Evolutionary conservation across 306 rosid genomes (phyloP).

Genomic region (Vachellia pachyceras): DNA sequence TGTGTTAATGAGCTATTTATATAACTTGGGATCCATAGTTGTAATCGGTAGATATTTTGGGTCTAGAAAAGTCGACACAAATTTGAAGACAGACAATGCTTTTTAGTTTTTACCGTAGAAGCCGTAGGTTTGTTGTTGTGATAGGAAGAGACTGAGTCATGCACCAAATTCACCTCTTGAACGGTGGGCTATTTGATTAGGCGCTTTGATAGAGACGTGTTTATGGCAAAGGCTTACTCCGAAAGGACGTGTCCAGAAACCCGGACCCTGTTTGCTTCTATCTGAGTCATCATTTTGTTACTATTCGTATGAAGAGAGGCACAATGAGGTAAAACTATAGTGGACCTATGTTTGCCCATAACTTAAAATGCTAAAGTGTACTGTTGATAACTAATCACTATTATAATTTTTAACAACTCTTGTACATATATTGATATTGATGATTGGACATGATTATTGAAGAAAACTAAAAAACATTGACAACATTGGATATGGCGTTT

Average conservation of each 20-base stretch:
- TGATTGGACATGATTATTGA: too few species aligned
- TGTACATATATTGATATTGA: too few species aligned
- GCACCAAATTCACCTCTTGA: not conserved
- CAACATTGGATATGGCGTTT: too few species aligned
- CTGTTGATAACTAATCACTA: not conserved
- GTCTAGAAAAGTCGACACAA: not conserved
- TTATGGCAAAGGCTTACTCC: not conserved
- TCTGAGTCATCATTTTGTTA: not conserved
- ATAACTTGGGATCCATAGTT: not conserved
- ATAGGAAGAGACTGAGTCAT: too few species aligned
- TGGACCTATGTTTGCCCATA: not conserved
- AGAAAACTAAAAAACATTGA: too few species aligned
- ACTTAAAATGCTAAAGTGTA: not conserved
- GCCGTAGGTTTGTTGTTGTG: not conserved
- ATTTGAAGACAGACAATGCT: not conserved
- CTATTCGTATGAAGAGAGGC: not conserved
- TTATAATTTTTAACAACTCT: not conserved
- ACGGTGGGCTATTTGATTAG: not conserved
- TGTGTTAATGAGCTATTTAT: not conserved
- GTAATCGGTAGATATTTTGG: not conserved
- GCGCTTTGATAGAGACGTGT: not conserved
- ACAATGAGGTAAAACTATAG: not conserved
- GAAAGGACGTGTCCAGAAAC: not conserved
- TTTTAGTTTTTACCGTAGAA: slow-evolving; percentile 5
- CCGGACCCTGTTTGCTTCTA: not conserved